phyloP scores from a whole-genome alignment of 1,139 yeast genomes.

The Diutina rugosa region DNA sequence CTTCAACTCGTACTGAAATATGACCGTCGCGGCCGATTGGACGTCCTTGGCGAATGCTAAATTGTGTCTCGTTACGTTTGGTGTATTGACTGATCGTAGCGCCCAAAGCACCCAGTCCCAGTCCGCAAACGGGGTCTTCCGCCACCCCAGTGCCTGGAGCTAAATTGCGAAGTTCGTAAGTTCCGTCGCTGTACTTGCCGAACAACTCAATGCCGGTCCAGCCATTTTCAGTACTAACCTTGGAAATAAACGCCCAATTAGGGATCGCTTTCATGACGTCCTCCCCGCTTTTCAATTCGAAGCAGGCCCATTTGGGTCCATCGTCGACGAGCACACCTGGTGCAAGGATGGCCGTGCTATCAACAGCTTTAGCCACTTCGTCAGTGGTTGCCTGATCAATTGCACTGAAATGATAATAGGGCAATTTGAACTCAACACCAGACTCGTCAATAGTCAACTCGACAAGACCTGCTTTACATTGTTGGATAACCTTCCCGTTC shows the following conservation, averaged over 20 bases:
- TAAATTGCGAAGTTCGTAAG: conserved; percentile 24
- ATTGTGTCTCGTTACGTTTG: background rate
- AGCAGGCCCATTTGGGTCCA: conserved; percentile 7
- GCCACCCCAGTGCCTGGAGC: conserved; percentile 19
- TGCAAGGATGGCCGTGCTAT: conserved; percentile 32
- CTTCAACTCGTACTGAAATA: background rate
- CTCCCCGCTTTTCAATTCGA: conserved; percentile 4
- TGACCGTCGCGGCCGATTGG: background rate
- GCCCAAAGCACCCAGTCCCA: conserved; percentile 28
- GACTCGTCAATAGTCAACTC: conserved; percentile 12
- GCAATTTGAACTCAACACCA: conserved; percentile 12
- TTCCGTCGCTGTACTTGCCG: conserved; percentile 14
- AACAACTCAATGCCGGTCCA: conserved; percentile 23
- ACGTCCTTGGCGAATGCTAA: background rate
- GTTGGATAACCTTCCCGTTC: conserved; percentile 21
- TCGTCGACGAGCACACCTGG: conserved; percentile 11
- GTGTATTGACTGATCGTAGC: background rate
- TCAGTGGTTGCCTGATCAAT: conserved; percentile 11
- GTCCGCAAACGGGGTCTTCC: conserved; percentile 44
- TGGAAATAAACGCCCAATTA: conserved; percentile 11
- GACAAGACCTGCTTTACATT: conserved; percentile 31
- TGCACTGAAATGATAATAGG: conserved; percentile 12
- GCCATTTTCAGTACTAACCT: conserved; percentile 9
- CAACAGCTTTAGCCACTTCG: conserved; percentile 6
- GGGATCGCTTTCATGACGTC: conserved; percentile 17